These are phyloP conservation scores for Geranium incanum DNA, from an alignment of 441 rosid genomes.

Conservation along the genomic window DNA sequence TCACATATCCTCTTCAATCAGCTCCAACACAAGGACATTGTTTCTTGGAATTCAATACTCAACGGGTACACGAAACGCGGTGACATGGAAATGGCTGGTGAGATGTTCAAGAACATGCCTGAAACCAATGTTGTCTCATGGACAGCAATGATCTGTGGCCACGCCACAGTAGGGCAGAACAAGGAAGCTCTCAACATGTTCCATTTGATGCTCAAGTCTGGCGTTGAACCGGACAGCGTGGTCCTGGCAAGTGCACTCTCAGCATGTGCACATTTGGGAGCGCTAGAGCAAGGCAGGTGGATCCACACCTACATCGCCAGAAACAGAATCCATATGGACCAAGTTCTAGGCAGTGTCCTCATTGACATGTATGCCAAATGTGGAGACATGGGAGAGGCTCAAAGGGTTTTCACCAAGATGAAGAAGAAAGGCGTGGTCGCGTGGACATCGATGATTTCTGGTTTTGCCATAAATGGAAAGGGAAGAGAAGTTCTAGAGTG, in stretches of 20 bases:
- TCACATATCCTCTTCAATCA: conserved; percentile 24
- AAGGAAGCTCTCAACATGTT: conserved; percentile 28
- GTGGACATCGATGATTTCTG: conserved; percentile 33
- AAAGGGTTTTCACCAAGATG: conserved; percentile 20
- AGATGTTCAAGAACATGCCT: conserved; percentile 27
- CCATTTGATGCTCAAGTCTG: conserved; percentile 32
- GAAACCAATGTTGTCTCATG: conserved; percentile 29
- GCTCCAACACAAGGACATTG: conserved; percentile 19
- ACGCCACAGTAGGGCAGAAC: conserved; percentile 24
- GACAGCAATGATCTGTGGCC: conserved; percentile 34
- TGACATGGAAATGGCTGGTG: conserved; percentile 25
- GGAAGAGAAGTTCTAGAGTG: conserved; percentile 27
- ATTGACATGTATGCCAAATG: conserved; percentile 36
- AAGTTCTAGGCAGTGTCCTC: conserved; percentile 25
- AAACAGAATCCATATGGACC: conserved; percentile 23
- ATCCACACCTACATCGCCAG: conserved; percentile 23
- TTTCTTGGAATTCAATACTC: conserved; percentile 32
- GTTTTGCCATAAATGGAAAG: conserved; percentile 28
- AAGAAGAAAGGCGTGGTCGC: conserved; percentile 25
- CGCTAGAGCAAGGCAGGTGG: conserved; percentile 29
- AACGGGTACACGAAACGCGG: conserved; percentile 28
- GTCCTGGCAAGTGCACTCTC: conserved; percentile 27
- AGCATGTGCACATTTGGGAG: conserved; percentile 27
- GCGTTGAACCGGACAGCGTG: conserved; percentile 26
- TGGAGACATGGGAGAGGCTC: conserved; percentile 30